These are phyloP conservation scores for Chlamydomonas sp. DNA, from an alignment of 139 green algal species.

Conservation along the genomic window DNA sequence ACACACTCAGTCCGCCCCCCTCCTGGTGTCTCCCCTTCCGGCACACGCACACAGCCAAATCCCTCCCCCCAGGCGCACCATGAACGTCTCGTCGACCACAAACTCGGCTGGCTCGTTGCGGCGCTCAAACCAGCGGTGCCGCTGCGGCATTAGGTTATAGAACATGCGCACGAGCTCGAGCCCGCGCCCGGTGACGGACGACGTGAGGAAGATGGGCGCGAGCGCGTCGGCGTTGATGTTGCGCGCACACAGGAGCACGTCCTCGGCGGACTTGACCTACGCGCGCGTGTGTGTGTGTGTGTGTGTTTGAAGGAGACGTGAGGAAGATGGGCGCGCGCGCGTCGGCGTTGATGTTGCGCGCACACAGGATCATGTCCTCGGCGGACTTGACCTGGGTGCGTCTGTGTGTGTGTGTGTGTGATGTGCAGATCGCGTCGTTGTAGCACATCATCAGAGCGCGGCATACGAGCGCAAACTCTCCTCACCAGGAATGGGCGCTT, in stretches of 20 bases:
- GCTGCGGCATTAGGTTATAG: constrained; percentile 80
- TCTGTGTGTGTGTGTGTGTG: too few relatives aligned
- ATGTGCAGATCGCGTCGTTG: too few relatives aligned
- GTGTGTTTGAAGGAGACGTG: too few relatives aligned
- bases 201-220: constrained; percentile 87
- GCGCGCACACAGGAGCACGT: constrained; percentile 75
- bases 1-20: too few relatives aligned
- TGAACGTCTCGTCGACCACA: constrained; percentile 86
- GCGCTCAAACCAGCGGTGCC: constrained; percentile 65
- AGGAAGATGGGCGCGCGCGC: constrained; percentile 85
- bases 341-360: constrained; percentile 73
- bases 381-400: too few relatives aligned
- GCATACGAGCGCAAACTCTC: neutral
- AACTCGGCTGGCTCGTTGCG: constrained; percentile 59
- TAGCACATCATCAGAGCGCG: too few relatives aligned
- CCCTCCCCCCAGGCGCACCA: neutral
- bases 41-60: too few relatives aligned
- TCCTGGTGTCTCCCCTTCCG: too few relatives aligned
- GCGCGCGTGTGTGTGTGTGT: too few relatives aligned
- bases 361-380: constrained; percentile 79
- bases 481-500: constrained; percentile 79
- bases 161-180: constrained; percentile 79
- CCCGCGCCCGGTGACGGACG: constrained; percentile 69
- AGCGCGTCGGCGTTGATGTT: constrained; percentile 76
- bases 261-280: too few relatives aligned